Conservation (phyloP, 2,329 filamentous ascomycete species). For the Exserohilum rostratum region DNA sequence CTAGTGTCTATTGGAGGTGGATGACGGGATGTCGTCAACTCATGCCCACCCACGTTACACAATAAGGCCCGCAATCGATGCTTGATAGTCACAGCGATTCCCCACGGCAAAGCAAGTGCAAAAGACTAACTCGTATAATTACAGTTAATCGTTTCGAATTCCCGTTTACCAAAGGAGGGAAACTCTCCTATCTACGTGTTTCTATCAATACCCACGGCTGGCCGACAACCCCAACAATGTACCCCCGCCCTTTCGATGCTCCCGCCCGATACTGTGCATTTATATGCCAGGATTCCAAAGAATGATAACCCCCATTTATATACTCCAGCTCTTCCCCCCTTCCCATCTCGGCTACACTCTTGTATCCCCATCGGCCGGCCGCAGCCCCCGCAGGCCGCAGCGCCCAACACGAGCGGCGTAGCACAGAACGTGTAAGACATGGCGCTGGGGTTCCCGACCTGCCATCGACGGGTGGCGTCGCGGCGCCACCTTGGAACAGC, state of each 20-base stretch:
- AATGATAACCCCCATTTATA: neutral
- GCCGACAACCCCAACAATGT: neutral
- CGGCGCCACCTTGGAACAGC: conserved; percentile 14
- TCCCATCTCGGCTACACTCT: neutral
- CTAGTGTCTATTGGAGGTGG: conserved; percentile 1
- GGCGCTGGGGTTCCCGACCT: conserved; percentile 2
- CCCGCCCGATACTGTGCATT: neutral
- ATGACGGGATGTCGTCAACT: conserved; percentile 8
- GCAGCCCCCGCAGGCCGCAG: conserved; percentile 7
- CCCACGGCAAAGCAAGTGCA: neutral
- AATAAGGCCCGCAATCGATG: conserved; percentile 4
- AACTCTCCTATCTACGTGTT: conserved; percentile 2
- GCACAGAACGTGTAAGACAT: conserved; percentile 18
- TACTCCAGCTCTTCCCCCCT: neutral
- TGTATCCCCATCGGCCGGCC: neutral
- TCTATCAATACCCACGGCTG: neutral
- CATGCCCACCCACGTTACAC: conserved; percentile 11
- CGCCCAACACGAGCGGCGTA: conserved; percentile 6
- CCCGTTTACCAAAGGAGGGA: neutral
- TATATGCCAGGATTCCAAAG: neutral
- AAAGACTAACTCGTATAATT: neutral
- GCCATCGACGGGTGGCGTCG: conserved; percentile 3
- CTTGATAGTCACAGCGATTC: neutral
- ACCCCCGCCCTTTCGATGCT: conserved; percentile 1
- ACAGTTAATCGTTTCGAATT: neutral